Conservation (phyloP, 2,329 filamentous ascomycete species). For the Cordyceps fumosorosea region DNA sequence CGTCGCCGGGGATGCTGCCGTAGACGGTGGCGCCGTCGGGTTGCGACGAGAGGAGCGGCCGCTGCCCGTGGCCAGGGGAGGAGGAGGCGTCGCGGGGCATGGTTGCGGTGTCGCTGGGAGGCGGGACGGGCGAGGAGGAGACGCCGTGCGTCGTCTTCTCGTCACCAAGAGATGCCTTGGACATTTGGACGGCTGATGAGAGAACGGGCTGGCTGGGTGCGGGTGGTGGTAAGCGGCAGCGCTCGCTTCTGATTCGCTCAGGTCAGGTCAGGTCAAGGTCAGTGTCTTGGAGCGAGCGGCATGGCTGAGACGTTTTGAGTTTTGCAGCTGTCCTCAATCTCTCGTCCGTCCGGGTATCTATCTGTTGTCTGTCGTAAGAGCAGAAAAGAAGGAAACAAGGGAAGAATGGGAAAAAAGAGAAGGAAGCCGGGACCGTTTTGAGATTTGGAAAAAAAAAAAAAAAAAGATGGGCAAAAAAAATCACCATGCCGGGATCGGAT, state of each 20-base stretch:
- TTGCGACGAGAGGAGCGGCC: neutral
- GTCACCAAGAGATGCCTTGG: neutral
- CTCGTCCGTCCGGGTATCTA: neutral
- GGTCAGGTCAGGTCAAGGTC: no score
- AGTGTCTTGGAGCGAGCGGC: neutral
- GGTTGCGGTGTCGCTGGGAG: neutral
- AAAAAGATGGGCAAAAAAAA: neutral
- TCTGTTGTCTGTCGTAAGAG: neutral
- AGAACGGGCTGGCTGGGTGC: no score
- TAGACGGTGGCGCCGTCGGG: neutral
- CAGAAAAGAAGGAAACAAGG: neutral
- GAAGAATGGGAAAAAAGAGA: no score
- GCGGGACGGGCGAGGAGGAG: neutral
- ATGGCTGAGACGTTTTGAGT: neutral
- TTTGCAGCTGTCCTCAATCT: no score
- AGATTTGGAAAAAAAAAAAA: neutral
- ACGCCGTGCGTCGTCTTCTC: neutral
- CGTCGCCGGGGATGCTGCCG: neutral
- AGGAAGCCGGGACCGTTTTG: neutral
- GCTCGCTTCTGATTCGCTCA: neutral
- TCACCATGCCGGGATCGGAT: constrained; percentile 13
- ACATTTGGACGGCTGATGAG: neutral
- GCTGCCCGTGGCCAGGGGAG: neutral
- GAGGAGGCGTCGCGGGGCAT: neutral
- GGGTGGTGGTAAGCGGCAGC: neutral